phyloP scores from a whole-genome alignment of 352 stramenopile species.

The Globisporangium sylvaticum region DNA sequence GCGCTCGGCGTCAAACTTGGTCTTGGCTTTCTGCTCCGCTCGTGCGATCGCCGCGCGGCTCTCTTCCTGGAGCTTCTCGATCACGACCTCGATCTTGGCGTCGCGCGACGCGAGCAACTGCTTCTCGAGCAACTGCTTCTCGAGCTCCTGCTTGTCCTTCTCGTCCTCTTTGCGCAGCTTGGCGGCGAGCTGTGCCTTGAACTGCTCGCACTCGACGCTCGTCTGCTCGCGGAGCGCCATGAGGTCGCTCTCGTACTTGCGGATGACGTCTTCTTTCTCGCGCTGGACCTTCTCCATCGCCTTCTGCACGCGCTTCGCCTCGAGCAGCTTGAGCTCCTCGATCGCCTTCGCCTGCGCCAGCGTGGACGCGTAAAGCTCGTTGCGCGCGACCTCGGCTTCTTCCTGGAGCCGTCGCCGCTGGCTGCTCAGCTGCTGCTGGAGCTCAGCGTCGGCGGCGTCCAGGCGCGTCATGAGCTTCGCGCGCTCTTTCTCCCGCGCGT shows the following conservation, averaged over 20 bases:
- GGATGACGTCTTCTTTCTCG: constrained; percentile 62
- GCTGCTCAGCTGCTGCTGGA: constrained; percentile 74
- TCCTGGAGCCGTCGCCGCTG: constrained; percentile 71
- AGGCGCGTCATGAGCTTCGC: constrained; percentile 66
- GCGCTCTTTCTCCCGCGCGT: constrained; percentile 73
- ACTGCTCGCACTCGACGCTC: constrained; percentile 60
- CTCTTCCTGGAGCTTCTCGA: constrained; percentile 75
- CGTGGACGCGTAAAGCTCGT: constrained; percentile 51
- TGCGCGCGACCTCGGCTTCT: constrained; percentile 54
- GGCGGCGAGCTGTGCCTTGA: constrained; percentile 44
- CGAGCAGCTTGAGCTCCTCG: constrained; percentile 50
- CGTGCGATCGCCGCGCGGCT: constrained; percentile 51
- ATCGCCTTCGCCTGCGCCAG: constrained; percentile 51
- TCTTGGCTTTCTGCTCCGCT: constrained; percentile 38
- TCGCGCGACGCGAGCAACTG: constrained; percentile 73
- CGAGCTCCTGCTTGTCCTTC: constrained; percentile 54
- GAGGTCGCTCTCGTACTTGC: constrained; percentile 61
- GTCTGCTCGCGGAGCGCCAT: constrained; percentile 50
- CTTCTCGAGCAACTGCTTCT: constrained; percentile 68
- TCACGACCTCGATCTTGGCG: constrained; percentile 77
- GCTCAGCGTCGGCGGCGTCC: constrained; percentile 64
- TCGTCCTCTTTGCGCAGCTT: constrained; percentile 56
- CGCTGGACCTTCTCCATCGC: constrained; percentile 39
- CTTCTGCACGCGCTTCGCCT: constrained; percentile 32
- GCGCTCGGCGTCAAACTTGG: constrained; percentile 56